Percentiles rank a stretch among this genome's conserved stretches.
These are phyloP conservation scores for Solanum sparsipilum DNA, from an alignment of 257 asterid genomes.

Conservation along the genomic window DNA sequence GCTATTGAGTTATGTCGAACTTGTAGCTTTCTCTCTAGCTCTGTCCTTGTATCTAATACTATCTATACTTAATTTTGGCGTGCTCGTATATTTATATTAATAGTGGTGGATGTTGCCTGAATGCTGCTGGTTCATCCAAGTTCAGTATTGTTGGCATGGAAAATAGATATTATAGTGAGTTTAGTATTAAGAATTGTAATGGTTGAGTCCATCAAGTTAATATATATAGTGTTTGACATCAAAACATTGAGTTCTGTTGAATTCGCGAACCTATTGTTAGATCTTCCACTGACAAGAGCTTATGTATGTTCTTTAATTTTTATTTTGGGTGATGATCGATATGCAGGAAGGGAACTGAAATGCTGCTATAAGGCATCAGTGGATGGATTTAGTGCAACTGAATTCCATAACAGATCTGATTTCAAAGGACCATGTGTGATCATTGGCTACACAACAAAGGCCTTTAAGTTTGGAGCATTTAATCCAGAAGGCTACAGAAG, in stretches of 20 bases:
- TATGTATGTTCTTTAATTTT: not conserved
- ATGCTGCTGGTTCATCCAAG: not conserved
- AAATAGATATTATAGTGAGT: not conserved
- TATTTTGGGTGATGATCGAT: not conserved
- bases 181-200: not conserved
- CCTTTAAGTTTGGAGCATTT: conserved; percentile 76
- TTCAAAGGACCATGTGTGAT: conserved; percentile 91
- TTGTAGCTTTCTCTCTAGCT: not conserved
- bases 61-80: not conserved
- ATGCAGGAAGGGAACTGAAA: conserved; percentile 56
- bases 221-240: not conserved
- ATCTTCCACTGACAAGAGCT: not conserved
- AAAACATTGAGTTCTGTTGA: not conserved
- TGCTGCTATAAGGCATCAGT: conserved; percentile 78
- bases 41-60: not conserved
- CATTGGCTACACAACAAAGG: conserved; percentile 53
- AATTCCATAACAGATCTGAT: conserved; percentile 64
- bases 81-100: not conserved
- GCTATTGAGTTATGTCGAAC: not conserved
- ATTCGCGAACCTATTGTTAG: not conserved
- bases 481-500: conserved; percentile 90
- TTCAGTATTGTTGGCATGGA: not conserved
- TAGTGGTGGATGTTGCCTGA: not conserved
- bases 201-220: not conserved
- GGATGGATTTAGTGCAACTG: conserved; percentile 82